Base-by-base conservation (phyloP, 2,329 filamentous ascomycete genomes). In the Alternaria postmessia region DNA sequence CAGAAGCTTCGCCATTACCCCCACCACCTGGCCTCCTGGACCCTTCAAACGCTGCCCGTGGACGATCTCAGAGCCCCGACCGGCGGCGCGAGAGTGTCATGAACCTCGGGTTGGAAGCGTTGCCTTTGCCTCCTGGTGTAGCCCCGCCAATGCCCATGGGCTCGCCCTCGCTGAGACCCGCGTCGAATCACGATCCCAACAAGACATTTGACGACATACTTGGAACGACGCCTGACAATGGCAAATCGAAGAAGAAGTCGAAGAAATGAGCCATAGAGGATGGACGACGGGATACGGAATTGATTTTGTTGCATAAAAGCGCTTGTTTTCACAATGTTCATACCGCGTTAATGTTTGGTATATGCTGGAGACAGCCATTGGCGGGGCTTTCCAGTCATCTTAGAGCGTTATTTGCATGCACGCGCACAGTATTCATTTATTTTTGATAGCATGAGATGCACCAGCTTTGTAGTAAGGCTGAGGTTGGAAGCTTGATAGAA, bases 151-250 rank as follows among this genome's bases (percentile, higher is more conserved):
- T 60, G n/a, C 59, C 78, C n/a, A 62, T 61, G 26, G 64, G 62
- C 36, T 68, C 71, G 12, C 67, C 71, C 7, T 43, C 62, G 24
- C 42, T 69, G 38, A 67, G 74, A 52, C 76, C 75, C 5, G 64
- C 58, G 11, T 75, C 74, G 38, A 70, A 69, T 54, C 75, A 76
- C 60, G 78, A 80, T 57, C 75, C 80, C 16, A 81, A 60, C 56
- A 82, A 81, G 73, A 84, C 82, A 1, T 84, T 84, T 63, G 82
- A 84, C 68, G 78, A 78, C 16, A 84, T 84, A 47, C 63, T 84
- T n/a, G 78, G 73, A 8, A 67, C 70, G n/a, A 63, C 68, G 5
- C 42, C 67, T 28, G 59, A 67, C 12, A 64, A 65, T 7, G 65
- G 71, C 22, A 74, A 74, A 57, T 64, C 74, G 16, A 73, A 74